Evolutionary conservation across 495 filamentous ascomycete genomes (phyloP), one percentile per base, ranked within the genome.

Genomic region (Tricharina praecox): DNA sequence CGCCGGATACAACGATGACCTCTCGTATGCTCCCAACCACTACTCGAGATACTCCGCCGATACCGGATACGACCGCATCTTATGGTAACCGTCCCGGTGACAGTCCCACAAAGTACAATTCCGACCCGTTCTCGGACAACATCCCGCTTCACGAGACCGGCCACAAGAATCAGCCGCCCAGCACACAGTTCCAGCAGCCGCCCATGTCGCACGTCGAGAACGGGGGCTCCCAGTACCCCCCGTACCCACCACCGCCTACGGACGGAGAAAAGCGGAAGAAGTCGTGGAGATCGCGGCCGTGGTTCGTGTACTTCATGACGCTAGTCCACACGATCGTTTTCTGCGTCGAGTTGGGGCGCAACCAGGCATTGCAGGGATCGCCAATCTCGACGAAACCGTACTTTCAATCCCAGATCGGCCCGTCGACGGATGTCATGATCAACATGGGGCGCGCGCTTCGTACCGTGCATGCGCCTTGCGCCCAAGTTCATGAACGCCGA

Each of bases 381-480:
- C 85, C 86, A 9, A 95, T 97, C 56, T 74, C 81, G 63, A 93
- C 76, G 21, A 68, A 88, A 23, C 92, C 90, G 3, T 66, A 67
- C 9, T 87, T 96, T 67, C 96, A 97, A 62, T 82, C 82, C 36
- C 93, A 96, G 84, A 92, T 97, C 59, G 90, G 90, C 0, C 90
- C 90, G 2, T 92, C 86, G 2, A 71, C 80, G 3, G 83, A 82
- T 53, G 73, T 96, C 23, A 77, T 90, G 52, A 93, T 97, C 63
- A 92, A 90, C 60, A 93, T 96, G 85, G 90, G n/a, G 90, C 49
- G 84, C 88, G 26, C 76, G 88, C 21, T 97, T 81, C 61, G 75
- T 83, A 4, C 84, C 88, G 4, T 97, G 90, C 63, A 97, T 97
- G 90, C 86, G 85, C 65, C 81, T 76, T 48, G 73, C 81, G 11